These are phyloP conservation scores for Geum urbanum DNA, from an alignment of 306 rosid genomes.

Conservation along the genomic window DNA sequence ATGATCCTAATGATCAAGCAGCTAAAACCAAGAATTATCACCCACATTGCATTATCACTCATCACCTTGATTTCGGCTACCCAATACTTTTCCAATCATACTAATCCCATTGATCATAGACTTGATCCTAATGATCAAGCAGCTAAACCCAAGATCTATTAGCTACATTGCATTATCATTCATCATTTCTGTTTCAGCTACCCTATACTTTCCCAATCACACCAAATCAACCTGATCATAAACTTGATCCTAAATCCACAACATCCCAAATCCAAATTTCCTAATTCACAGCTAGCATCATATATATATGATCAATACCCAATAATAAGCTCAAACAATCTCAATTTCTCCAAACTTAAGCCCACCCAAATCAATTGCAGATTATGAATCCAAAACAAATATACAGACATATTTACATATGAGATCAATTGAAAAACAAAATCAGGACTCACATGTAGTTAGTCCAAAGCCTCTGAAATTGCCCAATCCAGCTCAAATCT, in stretches of 20 bases:
- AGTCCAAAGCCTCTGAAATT: conserved; percentile 25
- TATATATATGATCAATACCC: neutral
- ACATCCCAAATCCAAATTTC: conserved; percentile 10
- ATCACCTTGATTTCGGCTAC: conserved; percentile 18
- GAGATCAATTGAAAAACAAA: neutral
- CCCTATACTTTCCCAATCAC: conserved; percentile 16
- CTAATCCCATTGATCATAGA: conserved; percentile 1
- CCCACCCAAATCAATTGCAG: conserved; percentile 1
- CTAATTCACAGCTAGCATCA: neutral
- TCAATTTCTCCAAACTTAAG: neutral
- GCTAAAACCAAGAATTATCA: conserved; percentile 9
- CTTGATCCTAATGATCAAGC: conserved; percentile 3
- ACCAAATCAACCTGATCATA: neutral
- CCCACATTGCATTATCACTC: conserved; percentile 23
- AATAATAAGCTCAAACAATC: neutral
- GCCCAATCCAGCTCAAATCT: conserved; percentile 27
- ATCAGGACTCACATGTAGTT: conserved; percentile 22
- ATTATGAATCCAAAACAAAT: conserved; percentile 7
- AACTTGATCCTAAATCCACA: conserved; percentile 22
- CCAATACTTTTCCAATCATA: conserved; percentile 9
- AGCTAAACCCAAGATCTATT: conserved; percentile 1
- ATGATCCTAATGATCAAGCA: neutral
- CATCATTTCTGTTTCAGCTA: conserved; percentile 16
- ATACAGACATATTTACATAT: neutral
- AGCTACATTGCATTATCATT: conserved; percentile 26